Conservation (phyloP, 2,329 filamentous ascomycete species). For the Cladophialophora exuberans region DNA sequence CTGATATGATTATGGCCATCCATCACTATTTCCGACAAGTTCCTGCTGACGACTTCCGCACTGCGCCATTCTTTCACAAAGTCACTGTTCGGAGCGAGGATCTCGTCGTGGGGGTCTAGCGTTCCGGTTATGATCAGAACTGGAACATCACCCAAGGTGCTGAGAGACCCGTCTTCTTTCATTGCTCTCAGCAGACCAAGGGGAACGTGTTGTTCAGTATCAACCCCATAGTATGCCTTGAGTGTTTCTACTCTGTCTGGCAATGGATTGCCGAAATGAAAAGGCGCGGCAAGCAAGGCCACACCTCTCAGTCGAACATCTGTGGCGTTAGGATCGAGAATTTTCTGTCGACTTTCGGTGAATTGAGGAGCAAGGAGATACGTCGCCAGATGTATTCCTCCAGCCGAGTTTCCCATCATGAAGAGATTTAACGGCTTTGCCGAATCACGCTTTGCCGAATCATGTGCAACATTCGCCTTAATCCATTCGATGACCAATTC, state of each 20-base stretch:
- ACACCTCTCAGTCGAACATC: not conserved
- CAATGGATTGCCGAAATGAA: constrained; percentile 1
- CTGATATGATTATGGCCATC: constrained; percentile 24
- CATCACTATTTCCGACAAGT: constrained; percentile 3
- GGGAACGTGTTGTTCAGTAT: constrained; percentile 1
- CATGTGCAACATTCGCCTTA: constrained; percentile 24
- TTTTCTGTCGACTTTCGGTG: not conserved
- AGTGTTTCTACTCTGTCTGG: constrained; percentile 9
- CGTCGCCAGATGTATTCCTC: constrained; percentile 44
- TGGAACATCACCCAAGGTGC: constrained; percentile 7
- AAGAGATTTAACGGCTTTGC: constrained; percentile 39
- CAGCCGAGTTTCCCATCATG: constrained; percentile 47
- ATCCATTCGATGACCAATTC: constrained; percentile 43
- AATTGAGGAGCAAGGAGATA: constrained; percentile 38
- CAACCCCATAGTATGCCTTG: constrained; percentile 17
- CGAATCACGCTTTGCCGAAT: constrained; percentile 33
- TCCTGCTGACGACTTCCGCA: constrained; percentile 11
- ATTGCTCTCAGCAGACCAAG: constrained; percentile 21
- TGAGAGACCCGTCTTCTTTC: constrained; percentile 2
- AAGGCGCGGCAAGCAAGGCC: constrained; percentile 2
- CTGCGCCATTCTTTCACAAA: constrained; percentile 19
- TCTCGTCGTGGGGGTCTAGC: constrained; percentile 28
- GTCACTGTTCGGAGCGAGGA: constrained; percentile 18
- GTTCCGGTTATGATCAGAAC: constrained; percentile 14
- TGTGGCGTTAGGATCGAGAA: not conserved